A percentile compares a stretch with the other conserved stretches of the same genome.
These are phyloP conservation scores for Oryza glaberrima DNA, from an alignment of 176 grass and related monocot species.

Conservation along the genomic window DNA sequence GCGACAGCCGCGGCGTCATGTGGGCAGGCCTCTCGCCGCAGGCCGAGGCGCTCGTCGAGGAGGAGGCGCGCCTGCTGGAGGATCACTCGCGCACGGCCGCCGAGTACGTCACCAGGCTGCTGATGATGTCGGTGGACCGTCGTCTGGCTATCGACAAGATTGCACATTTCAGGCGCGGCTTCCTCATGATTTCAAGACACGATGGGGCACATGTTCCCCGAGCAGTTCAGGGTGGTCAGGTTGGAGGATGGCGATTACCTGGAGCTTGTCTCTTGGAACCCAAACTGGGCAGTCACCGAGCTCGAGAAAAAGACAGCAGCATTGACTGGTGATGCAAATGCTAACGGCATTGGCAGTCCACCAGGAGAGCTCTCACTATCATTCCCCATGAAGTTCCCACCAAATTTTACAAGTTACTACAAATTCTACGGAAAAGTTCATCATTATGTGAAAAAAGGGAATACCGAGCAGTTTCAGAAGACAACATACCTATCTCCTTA, in stretches of 20 bases:
- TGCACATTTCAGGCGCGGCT: slow-evolving; percentile 66
- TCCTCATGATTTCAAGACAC: slow-evolving; percentile 64
- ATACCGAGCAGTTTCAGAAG: slow-evolving; percentile 69
- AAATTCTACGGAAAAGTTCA: slow-evolving; percentile 56
- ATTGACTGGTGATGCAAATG: slow-evolving; percentile 16
- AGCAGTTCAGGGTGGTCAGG: slow-evolving; percentile 58
- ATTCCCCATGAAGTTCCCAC: slow-evolving; percentile 80
- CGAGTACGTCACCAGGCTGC: slow-evolving; percentile 66
- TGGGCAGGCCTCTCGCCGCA: slow-evolving; percentile 65
- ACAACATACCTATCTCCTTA: slow-evolving; percentile 74
- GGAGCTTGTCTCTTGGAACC: slow-evolving; percentile 78
- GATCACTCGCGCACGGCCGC: slow-evolving; percentile 39
- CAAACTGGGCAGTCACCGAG: slow-evolving; percentile 76
- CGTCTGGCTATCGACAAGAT: slow-evolving; percentile 69
- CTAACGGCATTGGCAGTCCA: slow-evolving; percentile 4
- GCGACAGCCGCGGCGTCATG: slow-evolving; percentile 65
- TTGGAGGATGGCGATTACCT: slow-evolving; percentile 64
- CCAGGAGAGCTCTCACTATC: slow-evolving; percentile 71
- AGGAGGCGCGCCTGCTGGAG: slow-evolving; percentile 75
- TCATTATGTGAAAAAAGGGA: slow-evolving; percentile 57
- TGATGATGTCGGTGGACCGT: slow-evolving; percentile 81
- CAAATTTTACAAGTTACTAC: slow-evolving; percentile 65
- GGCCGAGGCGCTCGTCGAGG: slow-evolving; percentile 65
- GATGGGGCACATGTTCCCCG: slow-evolving; percentile 83
- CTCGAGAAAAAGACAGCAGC: slow-evolving; percentile 61